Evolutionary conservation across 202 grass and related monocot genomes (phyloP).

Genomic region (Sporobolus alterniflorus): DNA sequence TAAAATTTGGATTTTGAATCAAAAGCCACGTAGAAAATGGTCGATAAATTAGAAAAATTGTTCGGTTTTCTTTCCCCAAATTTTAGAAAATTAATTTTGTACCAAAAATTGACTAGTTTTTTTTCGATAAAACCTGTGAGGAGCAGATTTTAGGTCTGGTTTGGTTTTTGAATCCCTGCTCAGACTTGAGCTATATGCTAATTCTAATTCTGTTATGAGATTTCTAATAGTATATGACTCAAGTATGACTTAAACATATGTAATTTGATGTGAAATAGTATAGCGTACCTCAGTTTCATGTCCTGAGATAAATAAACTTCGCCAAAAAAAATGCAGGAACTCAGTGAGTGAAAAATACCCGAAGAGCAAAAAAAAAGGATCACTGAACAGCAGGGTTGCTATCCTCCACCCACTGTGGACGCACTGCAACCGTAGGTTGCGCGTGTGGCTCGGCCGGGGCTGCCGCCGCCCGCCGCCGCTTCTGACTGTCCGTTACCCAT

Average conservation of each 20-base stretch:
- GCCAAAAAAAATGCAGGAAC: neutral
- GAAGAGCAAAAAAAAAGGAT: neutral
- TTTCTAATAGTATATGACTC: neutral
- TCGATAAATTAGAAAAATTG: neutral
- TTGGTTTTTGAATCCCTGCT: no score
- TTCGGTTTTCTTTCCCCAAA: neutral
- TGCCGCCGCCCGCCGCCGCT: neutral
- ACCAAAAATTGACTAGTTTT: no score
- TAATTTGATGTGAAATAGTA: neutral
- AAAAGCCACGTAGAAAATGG: no score
- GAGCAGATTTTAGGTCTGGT: no score
- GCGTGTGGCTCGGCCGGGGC: conserved; percentile 32
- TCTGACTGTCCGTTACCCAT: neutral
- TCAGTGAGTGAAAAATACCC: neutral
- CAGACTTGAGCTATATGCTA: neutral
- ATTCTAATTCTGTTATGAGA: neutral
- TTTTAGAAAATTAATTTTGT: no score
- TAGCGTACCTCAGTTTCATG: neutral
- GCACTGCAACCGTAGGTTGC: neutral
- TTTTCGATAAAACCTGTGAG: no score
- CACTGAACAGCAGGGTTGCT: neutral
- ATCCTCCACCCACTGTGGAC: neutral
- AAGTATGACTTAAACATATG: neutral
- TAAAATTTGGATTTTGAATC: conserved; percentile 13
- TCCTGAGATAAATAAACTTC: neutral